Evolutionary conservation across 208 protist genomes (phyloP), one percentile per base, ranked within the genome.

Genomic region (Acanthamoeba castellanii): DNA sequence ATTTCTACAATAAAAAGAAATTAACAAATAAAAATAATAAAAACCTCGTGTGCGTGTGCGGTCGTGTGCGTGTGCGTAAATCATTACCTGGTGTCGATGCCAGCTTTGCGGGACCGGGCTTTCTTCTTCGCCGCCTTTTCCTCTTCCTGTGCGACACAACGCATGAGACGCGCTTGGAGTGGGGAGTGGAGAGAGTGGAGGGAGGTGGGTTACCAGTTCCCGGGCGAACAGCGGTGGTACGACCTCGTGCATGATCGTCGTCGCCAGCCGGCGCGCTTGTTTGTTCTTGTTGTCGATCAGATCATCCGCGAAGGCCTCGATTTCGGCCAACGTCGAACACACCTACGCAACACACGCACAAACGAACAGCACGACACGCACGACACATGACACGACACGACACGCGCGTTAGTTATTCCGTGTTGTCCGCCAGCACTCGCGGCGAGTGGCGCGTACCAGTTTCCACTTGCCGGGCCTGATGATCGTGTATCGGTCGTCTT

Each of bases 1-100:
- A 81, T 81, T 81, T 8, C 72, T 81, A 22, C 68, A 34, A 13
- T 8, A 9, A 32, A 25, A 76, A 25, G 30, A 25, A 25, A 20
- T 20, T 8, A 16, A 34, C 68, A 76, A 8, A 34, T 16, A 16
- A 11, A 76, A 9, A 8, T 25, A 8, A 16, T 8, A 30, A 42
- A 76, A 76, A 27, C 11, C 9, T 34, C 47, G 47, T 11, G 47
- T 11, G 11, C 3, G 11, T 27, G 8, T 18, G 34, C n/a, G 72
- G 72, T 42, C 34, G 14, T 34, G 72, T 8, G 37, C 72, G 47
- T 11, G 11, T 11, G 47, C 47, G 47, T 52, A 52, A 11, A 14
- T 52, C 47, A 11, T 3, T 42, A 81, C 72, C 72, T 81, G 3
- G 72, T 81, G n/a, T 81, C 72, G 72, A 81, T 81, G 72, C 72